Percentiles rank a stretch among this genome's conserved stretches.
phyloP scores from a whole-genome alignment of 83 land plant species.

The Isoetes engelmannii region DNA sequence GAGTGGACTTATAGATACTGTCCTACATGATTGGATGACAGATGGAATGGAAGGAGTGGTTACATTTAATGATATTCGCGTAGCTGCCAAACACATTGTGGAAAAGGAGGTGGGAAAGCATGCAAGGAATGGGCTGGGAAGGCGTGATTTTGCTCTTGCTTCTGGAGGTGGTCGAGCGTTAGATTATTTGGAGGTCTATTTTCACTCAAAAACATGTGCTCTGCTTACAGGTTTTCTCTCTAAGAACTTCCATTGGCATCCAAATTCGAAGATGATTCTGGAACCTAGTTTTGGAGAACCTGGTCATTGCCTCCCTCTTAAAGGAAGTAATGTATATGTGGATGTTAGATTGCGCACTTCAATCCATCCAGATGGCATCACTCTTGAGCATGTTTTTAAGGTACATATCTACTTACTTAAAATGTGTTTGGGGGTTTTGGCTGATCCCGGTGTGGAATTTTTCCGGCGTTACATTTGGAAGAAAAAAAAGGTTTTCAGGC shows the following conservation, averaged over 20 bases:
- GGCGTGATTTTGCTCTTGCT: conserved; percentile 3
- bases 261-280: conserved; percentile 53
- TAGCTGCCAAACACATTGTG: conserved; percentile 6
- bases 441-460: no score
- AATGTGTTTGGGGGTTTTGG: no score
- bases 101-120: conserved; percentile 9
- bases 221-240: conserved; percentile 13
- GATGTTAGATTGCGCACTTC: conserved; percentile 68
- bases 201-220: neutral
- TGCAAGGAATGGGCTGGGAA: neutral
- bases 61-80: neutral
- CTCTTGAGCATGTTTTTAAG: conserved; percentile 93
- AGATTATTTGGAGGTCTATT: neutral
- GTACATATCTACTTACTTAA: no score
- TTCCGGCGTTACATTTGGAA: no score
- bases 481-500: no score
- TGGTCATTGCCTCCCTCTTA: conserved; percentile 81
- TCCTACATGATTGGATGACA: neutral
- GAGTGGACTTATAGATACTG: neutral
- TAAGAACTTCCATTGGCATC: conserved; percentile 30
- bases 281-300: conserved; percentile 98
- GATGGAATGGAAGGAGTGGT: neutral
- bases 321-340: conserved; percentile 74
- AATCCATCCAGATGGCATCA: conserved; percentile 73
- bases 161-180: neutral